Percentiles rank a stretch among this genome's conserved stretches.
These are phyloP conservation scores for Diaporthe citriasiana DNA, from an alignment of 2,329 filamentous ascomycete genomes.

Conservation along the genomic window DNA sequence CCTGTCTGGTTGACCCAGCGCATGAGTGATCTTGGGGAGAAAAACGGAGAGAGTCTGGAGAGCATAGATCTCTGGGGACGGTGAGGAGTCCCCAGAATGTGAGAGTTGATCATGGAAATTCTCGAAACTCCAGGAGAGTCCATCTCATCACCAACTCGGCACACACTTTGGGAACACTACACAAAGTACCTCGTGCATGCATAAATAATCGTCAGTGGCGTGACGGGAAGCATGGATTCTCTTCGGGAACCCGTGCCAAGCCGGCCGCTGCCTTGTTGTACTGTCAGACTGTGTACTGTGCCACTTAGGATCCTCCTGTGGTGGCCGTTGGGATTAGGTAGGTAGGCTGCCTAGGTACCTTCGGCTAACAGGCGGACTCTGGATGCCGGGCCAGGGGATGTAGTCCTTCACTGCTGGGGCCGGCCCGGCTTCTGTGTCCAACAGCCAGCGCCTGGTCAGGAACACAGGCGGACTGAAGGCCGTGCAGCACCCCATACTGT, in stretches of 20 bases:
- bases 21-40: slow-evolving; percentile 30
- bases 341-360: neutral
- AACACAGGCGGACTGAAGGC: slow-evolving; percentile 9
- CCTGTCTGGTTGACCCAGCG: neutral
- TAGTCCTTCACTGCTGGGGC: neutral
- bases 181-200: neutral
- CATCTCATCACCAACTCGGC: neutral
- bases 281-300: neutral
- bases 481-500: slow-evolving; percentile 14
- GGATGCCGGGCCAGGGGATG: neutral
- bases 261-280: slow-evolving; percentile 3
- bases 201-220: slow-evolving; percentile 15
- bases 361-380: slow-evolving; percentile 3
- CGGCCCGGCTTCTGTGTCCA: slow-evolving; percentile 9
- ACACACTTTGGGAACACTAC: neutral
- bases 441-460: neutral
- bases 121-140: neutral
- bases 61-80: slow-evolving; percentile 6
- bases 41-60: slow-evolving; percentile 29
- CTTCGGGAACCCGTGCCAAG: slow-evolving; percentile 15
- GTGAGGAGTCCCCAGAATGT: neutral
- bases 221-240: slow-evolving; percentile 12
- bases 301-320: neutral
- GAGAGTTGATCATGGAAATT: neutral
- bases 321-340: neutral